Base-by-base conservation (phyloP, 1,139 yeast species). In the Suhomyces ambrosiae region DNA sequence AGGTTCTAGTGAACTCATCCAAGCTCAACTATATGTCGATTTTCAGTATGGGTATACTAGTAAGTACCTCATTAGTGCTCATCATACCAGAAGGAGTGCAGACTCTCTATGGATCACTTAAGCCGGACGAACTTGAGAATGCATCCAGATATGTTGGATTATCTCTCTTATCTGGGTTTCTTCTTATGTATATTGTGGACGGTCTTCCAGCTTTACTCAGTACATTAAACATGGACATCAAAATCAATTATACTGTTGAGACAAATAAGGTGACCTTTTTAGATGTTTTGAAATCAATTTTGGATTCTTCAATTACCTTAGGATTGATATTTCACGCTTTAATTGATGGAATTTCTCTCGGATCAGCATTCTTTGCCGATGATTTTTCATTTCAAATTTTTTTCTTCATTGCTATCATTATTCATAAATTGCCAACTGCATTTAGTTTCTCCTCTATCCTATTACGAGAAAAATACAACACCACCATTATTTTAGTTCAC, bases 351-450 rank as follows among this genome's bases (percentile, higher is more conserved):
- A 65, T 85, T n/a, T 81, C 89, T 0, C 64, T 85, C 30, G 89
- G 90, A 0, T 76, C 86, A 0, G 70, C 86, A 0, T 70, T 78
- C 30, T 63, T 75, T 22, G 56, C 78, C 2, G 66, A 71, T 1
- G 65, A 69, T 40, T 52, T 70, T 3, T 60, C 75, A 2, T 58
- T 84, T 22, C 74, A 73, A 30, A 48, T 76, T n/a, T 51, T 80
- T 13, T 71, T 82, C 44, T 76, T 77, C 46, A 39, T 76, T 7
- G 83, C 87, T 12, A 76, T 86, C 14, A 70, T 85, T 42, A 56
- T 84, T 21, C 95, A 85, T 65, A 85, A 85, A 54, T 67, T 85
- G 4, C 95, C 95, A 0, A 83, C 92, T 0, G 74, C 88, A 5
- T 82, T 85, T 54, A 85, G 90, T 32, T 68, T 86, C 31, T 61